Conservation (phyloP, 179 eudicot genomes). For the Dionaea muscipula region DNA sequence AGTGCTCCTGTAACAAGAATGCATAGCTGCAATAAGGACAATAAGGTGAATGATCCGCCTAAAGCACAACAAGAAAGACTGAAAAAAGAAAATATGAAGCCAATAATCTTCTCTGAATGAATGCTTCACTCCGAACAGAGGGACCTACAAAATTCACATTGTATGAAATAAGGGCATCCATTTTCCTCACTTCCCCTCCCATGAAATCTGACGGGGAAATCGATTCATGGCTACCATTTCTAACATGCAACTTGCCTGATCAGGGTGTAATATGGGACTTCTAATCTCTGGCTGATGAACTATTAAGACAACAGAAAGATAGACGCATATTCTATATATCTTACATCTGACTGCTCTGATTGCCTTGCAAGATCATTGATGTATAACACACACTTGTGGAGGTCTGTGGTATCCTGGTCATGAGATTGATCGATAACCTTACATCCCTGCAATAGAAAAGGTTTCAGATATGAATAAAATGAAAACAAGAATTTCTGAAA, state of each 20-base stretch:
- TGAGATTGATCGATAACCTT: slow-evolving; percentile 57
- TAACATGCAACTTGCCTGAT: background rate
- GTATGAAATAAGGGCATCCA: too few species aligned
- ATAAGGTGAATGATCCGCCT: background rate
- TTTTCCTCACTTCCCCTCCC: too few species aligned
- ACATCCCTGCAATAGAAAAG: slow-evolving; percentile 49
- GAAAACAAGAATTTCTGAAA: too few species aligned
- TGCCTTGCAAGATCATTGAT: slow-evolving; percentile 36
- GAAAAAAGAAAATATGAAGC: too few species aligned
- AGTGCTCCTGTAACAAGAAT: slow-evolving; percentile 79
- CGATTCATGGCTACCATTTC: too few species aligned
- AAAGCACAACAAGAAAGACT: too few species aligned
- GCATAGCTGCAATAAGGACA: slow-evolving; percentile 41
- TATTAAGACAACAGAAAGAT: background rate
- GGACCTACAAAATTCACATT: too few species aligned
- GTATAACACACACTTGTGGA: slow-evolving; percentile 64
- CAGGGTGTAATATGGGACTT: background rate
- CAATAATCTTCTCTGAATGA: too few species aligned
- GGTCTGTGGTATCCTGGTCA: slow-evolving; percentile 89
- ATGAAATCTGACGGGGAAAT: too few species aligned
- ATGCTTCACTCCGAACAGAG: too few species aligned
- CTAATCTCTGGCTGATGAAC: background rate
- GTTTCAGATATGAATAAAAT: too few species aligned
- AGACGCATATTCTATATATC: slow-evolving; percentile 8
- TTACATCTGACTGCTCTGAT: slow-evolving; percentile 44